These are phyloP conservation scores for Sugiyamaella marilandica DNA, from an alignment of 805 yeast genomes.

Conservation along the genomic window DNA sequence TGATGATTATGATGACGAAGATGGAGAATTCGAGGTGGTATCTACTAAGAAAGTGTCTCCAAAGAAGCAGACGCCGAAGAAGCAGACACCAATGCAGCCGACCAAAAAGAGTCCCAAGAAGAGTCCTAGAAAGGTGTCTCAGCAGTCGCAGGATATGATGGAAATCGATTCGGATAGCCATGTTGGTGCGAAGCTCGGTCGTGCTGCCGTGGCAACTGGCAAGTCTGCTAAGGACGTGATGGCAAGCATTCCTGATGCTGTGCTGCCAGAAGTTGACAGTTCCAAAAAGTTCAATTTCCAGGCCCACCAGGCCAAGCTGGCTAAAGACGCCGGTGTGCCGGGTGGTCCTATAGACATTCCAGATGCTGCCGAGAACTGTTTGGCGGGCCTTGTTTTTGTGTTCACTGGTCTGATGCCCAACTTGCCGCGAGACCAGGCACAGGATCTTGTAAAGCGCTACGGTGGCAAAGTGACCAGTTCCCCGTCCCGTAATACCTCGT, in stretches of 20 bases:
- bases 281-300: slow-evolving; percentile 50
- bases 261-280: slow-evolving; percentile 47
- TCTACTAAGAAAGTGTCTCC: not conserved
- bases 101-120: not conserved
- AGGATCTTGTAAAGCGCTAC: slow-evolving; percentile 69
- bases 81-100: slow-evolving; percentile 1
- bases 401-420: slow-evolving; percentile 88
- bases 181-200: not conserved
- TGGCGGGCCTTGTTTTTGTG: slow-evolving; percentile 84
- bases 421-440: slow-evolving; percentile 70
- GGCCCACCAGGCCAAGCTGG: slow-evolving; percentile 49
- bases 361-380: slow-evolving; percentile 78
- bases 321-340: slow-evolving; percentile 6
- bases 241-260: slow-evolving; percentile 68
- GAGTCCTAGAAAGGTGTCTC: not conserved
- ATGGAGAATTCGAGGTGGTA: not conserved
- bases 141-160: slow-evolving; percentile 1
- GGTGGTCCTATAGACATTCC: slow-evolving; percentile 50
- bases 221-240: slow-evolving; percentile 51
- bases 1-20: not conserved
- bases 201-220: not conserved
- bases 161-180: not conserved
- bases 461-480: slow-evolving; percentile 87
- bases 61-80: slow-evolving; percentile 9
- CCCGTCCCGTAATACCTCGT: slow-evolving; percentile 76